Percentiles rank a stretch among this genome's conserved stretches.
These are phyloP conservation scores for Tubosaeta brunneosetosa DNA, from an alignment of 768 basidiomycete species.

Conservation along the genomic window DNA sequence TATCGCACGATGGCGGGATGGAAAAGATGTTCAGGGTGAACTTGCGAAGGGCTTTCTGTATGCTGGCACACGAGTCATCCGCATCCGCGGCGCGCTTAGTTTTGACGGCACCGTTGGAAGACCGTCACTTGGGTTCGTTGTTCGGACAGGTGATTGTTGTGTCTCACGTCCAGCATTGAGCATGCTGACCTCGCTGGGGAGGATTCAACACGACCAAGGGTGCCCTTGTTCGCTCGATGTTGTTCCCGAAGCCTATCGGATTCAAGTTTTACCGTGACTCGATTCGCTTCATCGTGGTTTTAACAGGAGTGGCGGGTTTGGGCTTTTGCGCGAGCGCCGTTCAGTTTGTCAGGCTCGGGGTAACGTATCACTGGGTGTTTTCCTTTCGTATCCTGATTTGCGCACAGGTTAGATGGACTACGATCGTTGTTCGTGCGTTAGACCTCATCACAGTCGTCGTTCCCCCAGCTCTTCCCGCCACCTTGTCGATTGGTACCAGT, in stretches of 20 bases:
- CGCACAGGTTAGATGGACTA: conserved; percentile 76
- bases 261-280: conserved; percentile 98
- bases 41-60: conserved; percentile 82
- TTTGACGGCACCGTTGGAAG: conserved; percentile 47
- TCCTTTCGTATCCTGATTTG: conserved; percentile 2
- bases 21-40: conserved; percentile 54
- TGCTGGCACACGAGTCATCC: conserved; percentile 85
- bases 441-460: conserved; percentile 97
- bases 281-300: conserved; percentile 83
- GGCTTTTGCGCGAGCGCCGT: conserved; percentile 91
- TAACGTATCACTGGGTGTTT: conserved; percentile 28
- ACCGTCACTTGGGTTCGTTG: conserved; percentile 78
- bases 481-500: conserved; percentile 94
- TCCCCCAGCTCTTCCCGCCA: conserved; percentile 95
- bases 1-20: conserved; percentile 63
- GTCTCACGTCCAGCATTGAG: background rate
- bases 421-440: conserved; percentile 85
- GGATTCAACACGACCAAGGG: conserved; percentile 98
- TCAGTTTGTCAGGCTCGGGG: conserved; percentile 88
- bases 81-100: conserved; percentile 63
- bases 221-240: conserved; percentile 91
- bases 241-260: conserved; percentile 96
- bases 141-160: conserved; percentile 64
- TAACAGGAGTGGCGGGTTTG: conserved; percentile 84
- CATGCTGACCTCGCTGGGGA: conserved; percentile 24